Conservation (phyloP, 2,329 filamentous ascomycete genomes). For the Neonectria coccinea region DNA sequence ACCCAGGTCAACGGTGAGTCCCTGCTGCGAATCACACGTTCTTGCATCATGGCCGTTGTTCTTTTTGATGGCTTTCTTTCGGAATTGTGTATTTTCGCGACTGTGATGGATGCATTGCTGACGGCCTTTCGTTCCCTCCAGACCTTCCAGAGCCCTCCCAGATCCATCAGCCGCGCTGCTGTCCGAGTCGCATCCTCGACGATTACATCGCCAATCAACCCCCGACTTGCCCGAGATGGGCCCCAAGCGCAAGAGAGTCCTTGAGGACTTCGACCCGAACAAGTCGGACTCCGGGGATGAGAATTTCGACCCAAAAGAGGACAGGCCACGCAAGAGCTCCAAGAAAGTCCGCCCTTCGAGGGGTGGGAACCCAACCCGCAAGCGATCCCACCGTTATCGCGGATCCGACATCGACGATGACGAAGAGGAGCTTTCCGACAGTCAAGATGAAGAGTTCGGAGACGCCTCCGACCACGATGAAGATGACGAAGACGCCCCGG, state of each 20-base stretch:
- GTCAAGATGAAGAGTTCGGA: conserved; percentile 62
- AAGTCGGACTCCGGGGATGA: conserved; percentile 75
- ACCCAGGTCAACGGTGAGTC: conserved; percentile 41
- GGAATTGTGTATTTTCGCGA: conserved; percentile 10
- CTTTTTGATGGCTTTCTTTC: not conserved
- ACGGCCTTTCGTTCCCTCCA: conserved; percentile 30
- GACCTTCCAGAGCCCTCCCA: conserved; percentile 28
- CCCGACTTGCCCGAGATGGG: conserved; percentile 43
- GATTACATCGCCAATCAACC: conserved; percentile 3
- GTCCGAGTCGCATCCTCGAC: conserved; percentile 18
- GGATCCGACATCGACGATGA: conserved; percentile 72
- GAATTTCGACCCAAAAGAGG: conserved; percentile 70
- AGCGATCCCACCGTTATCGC: conserved; percentile 59
- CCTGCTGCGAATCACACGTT: conserved; percentile 17
- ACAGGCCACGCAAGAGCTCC: conserved; percentile 55
- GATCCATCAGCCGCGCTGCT: conserved; percentile 16
- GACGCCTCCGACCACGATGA: conserved; percentile 60
- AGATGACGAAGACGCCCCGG: conserved; percentile 55
- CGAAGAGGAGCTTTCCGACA: conserved; percentile 67
- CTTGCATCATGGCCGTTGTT: not conserved
- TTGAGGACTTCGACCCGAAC: conserved; percentile 73
- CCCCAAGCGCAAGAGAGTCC: conserved; percentile 67
- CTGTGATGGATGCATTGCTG: conserved; percentile 30
- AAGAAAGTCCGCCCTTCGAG: conserved; percentile 58
- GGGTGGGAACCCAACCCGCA: conserved; percentile 49